Evolutionary conservation across 106 monocot genomes (phyloP).

Genomic region (Alisma plantagoaquatica): DNA sequence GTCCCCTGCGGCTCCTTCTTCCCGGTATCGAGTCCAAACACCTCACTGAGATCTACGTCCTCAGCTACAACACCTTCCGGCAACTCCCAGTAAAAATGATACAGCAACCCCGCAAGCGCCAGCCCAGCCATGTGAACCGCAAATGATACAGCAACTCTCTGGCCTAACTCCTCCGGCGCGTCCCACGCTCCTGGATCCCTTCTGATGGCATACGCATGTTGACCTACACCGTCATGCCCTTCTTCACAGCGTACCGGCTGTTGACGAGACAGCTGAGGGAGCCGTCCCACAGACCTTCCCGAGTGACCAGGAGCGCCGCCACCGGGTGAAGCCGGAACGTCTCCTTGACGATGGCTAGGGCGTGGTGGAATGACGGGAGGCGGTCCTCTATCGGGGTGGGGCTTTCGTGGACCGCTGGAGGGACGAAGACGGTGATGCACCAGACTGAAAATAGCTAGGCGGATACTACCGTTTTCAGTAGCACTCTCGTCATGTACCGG

Average conservation of each 20-base stretch:
- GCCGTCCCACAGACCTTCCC: constrained; percentile 11
- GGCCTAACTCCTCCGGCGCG: constrained; percentile 22
- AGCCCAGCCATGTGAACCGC: constrained; percentile 7
- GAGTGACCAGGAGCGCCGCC: constrained; percentile 33
- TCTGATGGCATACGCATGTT: constrained; percentile 40
- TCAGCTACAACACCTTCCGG: constrained; percentile 5
- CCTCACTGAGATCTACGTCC: constrained; percentile 16
- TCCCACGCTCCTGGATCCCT: constrained; percentile 27
- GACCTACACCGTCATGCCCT: constrained; percentile 12
- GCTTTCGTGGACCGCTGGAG: no score
- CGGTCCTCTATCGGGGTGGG: constrained; percentile 10
- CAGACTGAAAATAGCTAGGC: no score
- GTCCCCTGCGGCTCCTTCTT: constrained; percentile 11
- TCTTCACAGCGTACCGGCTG: constrained; percentile 18
- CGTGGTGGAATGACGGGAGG: constrained; percentile 25
- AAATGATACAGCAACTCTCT: constrained; percentile 22
- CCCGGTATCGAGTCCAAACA: constrained; percentile 9
- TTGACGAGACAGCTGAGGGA: constrained; percentile 19
- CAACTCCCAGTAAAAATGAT: constrained; percentile 16
- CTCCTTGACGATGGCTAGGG: constrained; percentile 28
- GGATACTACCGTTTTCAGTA: no score
- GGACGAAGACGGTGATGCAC: no score
- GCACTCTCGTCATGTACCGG: no score
- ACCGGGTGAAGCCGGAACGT: constrained; percentile 27
- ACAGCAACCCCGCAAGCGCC: constrained; percentile 13